Evolutionary conservation across 345 rosid genomes (phyloP), one percentile per base, ranked within the genome.

Genomic region (rapeseed (Brassica napus)): DNA sequence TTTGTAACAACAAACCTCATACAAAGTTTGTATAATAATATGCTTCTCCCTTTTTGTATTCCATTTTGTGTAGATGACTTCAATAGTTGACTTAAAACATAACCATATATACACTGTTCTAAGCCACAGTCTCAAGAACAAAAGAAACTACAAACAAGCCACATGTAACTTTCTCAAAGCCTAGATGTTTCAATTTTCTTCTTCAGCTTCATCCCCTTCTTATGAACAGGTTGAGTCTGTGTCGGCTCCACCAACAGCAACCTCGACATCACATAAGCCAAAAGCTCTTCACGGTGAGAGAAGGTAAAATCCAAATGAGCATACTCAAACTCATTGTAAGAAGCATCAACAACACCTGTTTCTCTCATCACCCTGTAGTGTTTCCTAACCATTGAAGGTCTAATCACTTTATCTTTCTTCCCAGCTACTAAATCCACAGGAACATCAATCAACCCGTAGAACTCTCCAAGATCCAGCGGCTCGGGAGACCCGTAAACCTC

Each of bases 261-360:
- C n/a, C 92, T 86, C 0, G 99, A 90, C 96, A 90, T 85, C 31
- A 95, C 97, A 9, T 89, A 93, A 1, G 96, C 88, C 70, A 95
- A 65, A 75, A 95, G 85, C 74, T 95, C 99, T 82, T 95, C 98
- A 0, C 83, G 93, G 81, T 95, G 96, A 30, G 98, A 87, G 73
- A 93, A 93, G 16, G 92, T 95, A 83, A 95, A 95, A 85, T 95
- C 99, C 83, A 91, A 76, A 86, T 90, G 98, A 10, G 92, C 99
- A 74, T 91, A 95, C 83, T 95, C 97, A 15, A 85, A 89, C 80
- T 91, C 97, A 0, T 23, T 86, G 78, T 90, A 95, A 3, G 99
- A 88, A 18, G 85, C 94, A 23, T 93, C 90, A 1, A 83, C 39
- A 24, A 73, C 96, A 0, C 88, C 89, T 0, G 88, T 71, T 16